A percentile compares a stretch with the other conserved stretches of the same genome.
Conservation (phyloP, 305 asterid species). For the Caryopteris hybrid region DNA sequence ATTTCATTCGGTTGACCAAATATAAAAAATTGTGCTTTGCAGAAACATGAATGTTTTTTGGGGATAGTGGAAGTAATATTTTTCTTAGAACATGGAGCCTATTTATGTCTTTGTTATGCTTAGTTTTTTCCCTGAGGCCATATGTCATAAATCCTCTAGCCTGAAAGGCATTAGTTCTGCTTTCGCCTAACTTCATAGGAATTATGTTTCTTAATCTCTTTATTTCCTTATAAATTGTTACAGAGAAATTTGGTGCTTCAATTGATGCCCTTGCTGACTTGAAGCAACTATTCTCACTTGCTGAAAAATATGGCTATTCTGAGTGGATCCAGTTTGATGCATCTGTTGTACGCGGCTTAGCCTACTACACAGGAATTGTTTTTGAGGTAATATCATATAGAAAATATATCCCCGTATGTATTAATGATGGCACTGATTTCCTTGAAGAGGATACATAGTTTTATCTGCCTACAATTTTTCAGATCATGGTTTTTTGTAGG, state of each 20-base stretch:
- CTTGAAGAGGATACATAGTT: not conserved
- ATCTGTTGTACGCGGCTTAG: slow-evolving; percentile 88
- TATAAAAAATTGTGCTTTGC: too few relatives aligned
- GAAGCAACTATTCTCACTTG: slow-evolving; percentile 74
- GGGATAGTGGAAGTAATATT: too few relatives aligned
- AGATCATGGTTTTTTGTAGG: not conserved
- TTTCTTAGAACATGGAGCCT: not conserved
- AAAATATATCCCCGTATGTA: not conserved
- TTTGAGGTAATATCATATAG: slow-evolving; percentile 59
- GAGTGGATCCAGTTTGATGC: slow-evolving; percentile 99
- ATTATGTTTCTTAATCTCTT: not conserved
- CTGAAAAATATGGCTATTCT: slow-evolving; percentile 78
- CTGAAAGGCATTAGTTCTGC: not conserved
- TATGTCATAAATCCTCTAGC: not conserved
- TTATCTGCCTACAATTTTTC: not conserved
- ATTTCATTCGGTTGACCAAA: too few relatives aligned
- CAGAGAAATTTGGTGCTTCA: slow-evolving; percentile 76
- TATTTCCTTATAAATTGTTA: slow-evolving; percentile 17
- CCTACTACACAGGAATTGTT: slow-evolving; percentile 93
- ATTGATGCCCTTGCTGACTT: slow-evolving; percentile 78
- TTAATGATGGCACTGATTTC: not conserved
- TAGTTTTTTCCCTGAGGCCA: not conserved
- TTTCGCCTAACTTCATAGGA: not conserved
- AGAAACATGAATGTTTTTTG: too few relatives aligned
- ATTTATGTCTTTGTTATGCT: not conserved